Conservation (phyloP, 1,139 yeast species). For the Hanseniaspora sp. region DNA sequence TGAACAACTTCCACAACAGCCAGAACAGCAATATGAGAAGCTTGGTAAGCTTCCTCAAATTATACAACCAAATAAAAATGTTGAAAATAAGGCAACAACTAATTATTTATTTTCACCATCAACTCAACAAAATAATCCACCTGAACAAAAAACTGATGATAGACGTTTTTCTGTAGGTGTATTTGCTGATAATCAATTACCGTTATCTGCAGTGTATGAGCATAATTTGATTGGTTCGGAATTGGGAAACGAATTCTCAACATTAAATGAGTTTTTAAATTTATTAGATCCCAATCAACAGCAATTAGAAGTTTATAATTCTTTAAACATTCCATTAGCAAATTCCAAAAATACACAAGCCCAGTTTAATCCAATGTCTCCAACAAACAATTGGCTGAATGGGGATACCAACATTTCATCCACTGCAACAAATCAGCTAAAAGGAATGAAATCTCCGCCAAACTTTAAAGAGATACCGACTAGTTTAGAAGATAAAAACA, state of each 20-base stretch:
- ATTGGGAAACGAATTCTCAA: conserved; percentile 13
- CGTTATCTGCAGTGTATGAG: conserved; percentile 12
- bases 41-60: not conserved
- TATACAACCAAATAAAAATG: not conserved
- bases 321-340: not conserved
- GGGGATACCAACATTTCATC: not conserved
- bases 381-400: not conserved
- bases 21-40: not conserved
- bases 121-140: not conserved
- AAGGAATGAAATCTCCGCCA: not conserved
- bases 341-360: not conserved
- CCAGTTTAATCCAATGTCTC: not conserved
- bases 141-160: not conserved
- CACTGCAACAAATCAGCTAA: not conserved
- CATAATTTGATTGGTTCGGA: conserved; percentile 12
- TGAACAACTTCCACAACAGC: not conserved
- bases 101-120: not conserved
- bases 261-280: conserved; percentile 11
- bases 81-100: not conserved
- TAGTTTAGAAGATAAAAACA: too few relatives aligned
- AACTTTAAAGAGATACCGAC: not conserved
- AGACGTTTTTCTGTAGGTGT: conserved; percentile 10
- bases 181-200: conserved; percentile 11
- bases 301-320: not conserved
- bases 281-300: conserved; percentile 4